Evolutionary conservation across 139 green algal genomes (phyloP), one percentile per base, ranked within the genome.

Genomic region (Chloropicon primus): DNA sequence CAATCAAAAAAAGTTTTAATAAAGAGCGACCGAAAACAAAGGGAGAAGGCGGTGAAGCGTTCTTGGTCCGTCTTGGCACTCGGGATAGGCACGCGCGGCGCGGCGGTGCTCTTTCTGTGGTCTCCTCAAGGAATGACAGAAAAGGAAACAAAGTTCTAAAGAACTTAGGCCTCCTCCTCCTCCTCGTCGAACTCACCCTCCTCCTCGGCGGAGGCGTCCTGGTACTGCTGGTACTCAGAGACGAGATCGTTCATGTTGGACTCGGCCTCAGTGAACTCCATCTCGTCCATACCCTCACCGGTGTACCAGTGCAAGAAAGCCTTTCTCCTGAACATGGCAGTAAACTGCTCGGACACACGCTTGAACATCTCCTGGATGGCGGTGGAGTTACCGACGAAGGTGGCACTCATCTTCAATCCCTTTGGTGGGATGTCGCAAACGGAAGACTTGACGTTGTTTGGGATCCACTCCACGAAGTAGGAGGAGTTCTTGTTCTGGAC

Each of bases 251-350:
- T 97, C 94, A 98, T 98, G 91, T 98, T 98, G 83, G 86, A 93
- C 72, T 89, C 91, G 23, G 94, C 94, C 86, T 98, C 94, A 25
- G 94, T 98, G 88, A 98, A 98, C 86, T 98, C 94, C 94, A 98
- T 98, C 91, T 98, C 94, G 82, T 98, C 94, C 94, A 98, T 98
- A 83, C 94, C 94, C 91, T 99, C 94, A 79, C 93, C 94, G 22
- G 94, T 98, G 91, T 98, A 97, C 94, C 95, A 98, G 88, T 98
- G 95, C n/a, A 98, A 87, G 94, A 98, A 98, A 28, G 94, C 94
- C 88, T 99, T 99, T 79, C 94, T 89, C 53, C 95, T 84, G 93
- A 98, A 99, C 94, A 99, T 99, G 80, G 94, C 94, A 27, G 95
- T 98, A 88, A 99, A 99, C 89, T 99, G 95, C 90, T 98, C 94